Conservation (phyloP, 2,329 filamentous ascomycete species). For the Pseudogymnoascus sp. region DNA sequence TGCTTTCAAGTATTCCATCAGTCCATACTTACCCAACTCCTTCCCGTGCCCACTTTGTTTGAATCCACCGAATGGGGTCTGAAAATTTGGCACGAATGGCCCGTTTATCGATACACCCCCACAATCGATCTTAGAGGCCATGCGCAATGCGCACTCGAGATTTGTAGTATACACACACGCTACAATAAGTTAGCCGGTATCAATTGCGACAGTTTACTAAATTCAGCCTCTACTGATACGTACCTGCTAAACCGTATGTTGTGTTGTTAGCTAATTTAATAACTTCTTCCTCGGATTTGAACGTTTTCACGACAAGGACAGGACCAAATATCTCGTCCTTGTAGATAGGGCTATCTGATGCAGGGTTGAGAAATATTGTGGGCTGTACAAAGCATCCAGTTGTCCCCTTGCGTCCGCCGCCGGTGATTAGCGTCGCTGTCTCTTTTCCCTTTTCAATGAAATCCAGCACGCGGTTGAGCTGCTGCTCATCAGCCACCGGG, state of each 20-base stretch:
- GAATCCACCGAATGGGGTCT: too few relatives aligned
- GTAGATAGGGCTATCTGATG: slow-evolving; percentile 59
- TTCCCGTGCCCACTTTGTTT: too few relatives aligned
- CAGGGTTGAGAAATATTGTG: slow-evolving; percentile 61
- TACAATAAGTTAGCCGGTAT: slow-evolving; percentile 24
- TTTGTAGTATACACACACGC: slow-evolving; percentile 58
- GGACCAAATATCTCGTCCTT: slow-evolving; percentile 67
- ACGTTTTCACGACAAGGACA: slow-evolving; percentile 59
- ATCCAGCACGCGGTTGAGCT: slow-evolving; percentile 60
- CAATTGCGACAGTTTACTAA: background rate
- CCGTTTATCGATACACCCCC: too few relatives aligned
- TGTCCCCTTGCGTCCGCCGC: slow-evolving; percentile 54
- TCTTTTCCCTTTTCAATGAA: slow-evolving; percentile 55
- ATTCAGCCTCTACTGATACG: background rate
- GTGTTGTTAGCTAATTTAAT: slow-evolving; percentile 48
- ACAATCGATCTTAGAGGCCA: slow-evolving; percentile 41
- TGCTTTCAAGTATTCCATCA: too few relatives aligned
- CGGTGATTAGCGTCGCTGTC: slow-evolving; percentile 52
- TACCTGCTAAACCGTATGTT: slow-evolving; percentile 53
- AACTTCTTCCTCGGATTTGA: slow-evolving; percentile 58
- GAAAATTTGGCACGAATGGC: too few relatives aligned
- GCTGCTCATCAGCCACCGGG: slow-evolving; percentile 44
- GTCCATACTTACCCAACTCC: too few relatives aligned
- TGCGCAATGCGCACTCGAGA: slow-evolving; percentile 57
- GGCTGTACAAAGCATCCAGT: slow-evolving; percentile 63